phyloP scores from a whole-genome alignment of 805 yeast species.

The Candida maris region DNA sequence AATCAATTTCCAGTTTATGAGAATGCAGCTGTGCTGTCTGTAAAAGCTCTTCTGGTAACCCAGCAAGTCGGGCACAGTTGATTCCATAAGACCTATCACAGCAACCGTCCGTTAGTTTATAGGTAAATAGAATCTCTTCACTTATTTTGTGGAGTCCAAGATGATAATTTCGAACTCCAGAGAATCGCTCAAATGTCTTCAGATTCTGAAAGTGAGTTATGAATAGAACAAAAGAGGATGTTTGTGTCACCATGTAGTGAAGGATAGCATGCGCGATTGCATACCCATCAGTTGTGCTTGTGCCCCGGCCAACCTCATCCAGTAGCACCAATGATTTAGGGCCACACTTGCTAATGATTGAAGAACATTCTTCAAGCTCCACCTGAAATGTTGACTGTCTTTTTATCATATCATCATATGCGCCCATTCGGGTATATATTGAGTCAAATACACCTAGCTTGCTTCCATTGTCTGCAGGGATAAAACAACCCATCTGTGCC shows the following conservation, averaged over 20 bases:
- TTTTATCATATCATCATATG: slow-evolving; percentile 67
- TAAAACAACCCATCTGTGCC: slow-evolving; percentile 74
- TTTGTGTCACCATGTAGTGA: slow-evolving; percentile 46
- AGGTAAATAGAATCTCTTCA: slow-evolving; percentile 44
- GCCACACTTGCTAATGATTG: slow-evolving; percentile 50
- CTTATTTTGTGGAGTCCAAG: slow-evolving; percentile 50
- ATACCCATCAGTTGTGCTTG: slow-evolving; percentile 69
- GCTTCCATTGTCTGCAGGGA: slow-evolving; percentile 60
- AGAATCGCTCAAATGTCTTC: slow-evolving; percentile 43
- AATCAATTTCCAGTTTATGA: slow-evolving; percentile 16
- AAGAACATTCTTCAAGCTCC: slow-evolving; percentile 64
- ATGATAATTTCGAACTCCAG: slow-evolving; percentile 55
- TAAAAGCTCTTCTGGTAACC: slow-evolving; percentile 47
- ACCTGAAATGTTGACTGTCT: slow-evolving; percentile 85
- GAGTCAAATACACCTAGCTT: slow-evolving; percentile 59
- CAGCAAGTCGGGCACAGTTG: slow-evolving; percentile 79
- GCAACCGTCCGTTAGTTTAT: slow-evolving; percentile 45
- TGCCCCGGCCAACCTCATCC: slow-evolving; percentile 79
- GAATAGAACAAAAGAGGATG: slow-evolving; percentile 60
- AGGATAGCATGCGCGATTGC: slow-evolving; percentile 76
- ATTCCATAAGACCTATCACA: slow-evolving; percentile 74
- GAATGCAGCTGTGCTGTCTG: slow-evolving; percentile 41
- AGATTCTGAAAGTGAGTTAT: slow-evolving; percentile 82
- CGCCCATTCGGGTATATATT: slow-evolving; percentile 66
- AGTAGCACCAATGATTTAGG: slow-evolving; percentile 56